Base-by-base conservation (phyloP, 106 monocot species). In the Acanthochlamys bracteata region DNA sequence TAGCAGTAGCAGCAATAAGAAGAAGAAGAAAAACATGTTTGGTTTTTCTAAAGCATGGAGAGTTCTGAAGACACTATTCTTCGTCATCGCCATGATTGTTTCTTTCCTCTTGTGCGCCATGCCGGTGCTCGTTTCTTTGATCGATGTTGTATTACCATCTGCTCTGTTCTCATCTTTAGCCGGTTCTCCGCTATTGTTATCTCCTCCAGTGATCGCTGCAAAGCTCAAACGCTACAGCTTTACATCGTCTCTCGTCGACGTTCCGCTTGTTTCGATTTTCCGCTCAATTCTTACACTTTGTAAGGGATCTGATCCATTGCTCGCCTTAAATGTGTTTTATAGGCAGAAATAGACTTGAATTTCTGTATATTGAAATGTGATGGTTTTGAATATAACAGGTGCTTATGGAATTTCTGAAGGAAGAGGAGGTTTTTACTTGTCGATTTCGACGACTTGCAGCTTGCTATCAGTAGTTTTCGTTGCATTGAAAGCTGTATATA, bases 261-360 rank as follows among this genome's bases (percentile, higher is more conserved):
- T 86, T 24, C 84, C 82, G 11, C 19, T 82, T 17, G 40, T 86
- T n/a, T 92, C 92, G 60, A 25, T 65, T 39, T 52, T 74, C 27
- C 59, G 87, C 23, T 84, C 87, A 11, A 54, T 87, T 8, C 55
- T 92, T 47, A 87, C 87, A 63, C 67, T 92, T 15, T 81, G 92
- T 92, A 67, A 79, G 83, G 0, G 10, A 55, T 20, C 20, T 33
- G 33, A 33, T 33, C 6, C n/a, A n/a, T n/a, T n/a, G n/a, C n/a
- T 22, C 55, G 8, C 2, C 55, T 1, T 49, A 49, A 49, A 14
- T 4, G 24, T n/a, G n/a, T n/a, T n/a, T n/a, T n/a, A 53, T 22
- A 14, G 19, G 41, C n/a, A 40, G 33, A 14, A 3, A 61, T 4
- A 25, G 7, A 27, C 14, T 43, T 55, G 25, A 25, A 13, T 33